Conservation (phyloP, 495 filamentous ascomycete genomes). For the Glarea lozoyensis region DNA sequence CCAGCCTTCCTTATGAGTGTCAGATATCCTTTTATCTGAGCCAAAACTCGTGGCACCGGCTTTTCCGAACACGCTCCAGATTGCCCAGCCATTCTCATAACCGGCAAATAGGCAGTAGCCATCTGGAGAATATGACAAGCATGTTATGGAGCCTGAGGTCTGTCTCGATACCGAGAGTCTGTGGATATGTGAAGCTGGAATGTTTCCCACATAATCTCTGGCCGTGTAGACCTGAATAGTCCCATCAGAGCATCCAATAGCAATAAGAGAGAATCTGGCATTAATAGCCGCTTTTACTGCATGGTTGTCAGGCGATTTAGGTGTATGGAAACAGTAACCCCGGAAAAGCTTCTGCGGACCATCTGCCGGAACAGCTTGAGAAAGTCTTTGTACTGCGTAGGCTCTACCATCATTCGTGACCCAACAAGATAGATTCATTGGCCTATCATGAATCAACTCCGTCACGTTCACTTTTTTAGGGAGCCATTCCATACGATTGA, state of each 20-base stretch:
- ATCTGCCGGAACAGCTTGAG: conserved; percentile 23
- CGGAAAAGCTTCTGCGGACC: conserved; percentile 62
- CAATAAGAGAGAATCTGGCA: conserved; percentile 86
- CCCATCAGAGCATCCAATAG: conserved; percentile 76
- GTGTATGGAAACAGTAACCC: conserved; percentile 83
- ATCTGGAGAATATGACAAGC: conserved; percentile 84
- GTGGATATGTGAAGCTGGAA: conserved; percentile 79
- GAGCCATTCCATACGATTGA: conserved; percentile 80
- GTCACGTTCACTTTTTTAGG: conserved; percentile 64
- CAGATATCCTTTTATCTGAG: conserved; percentile 53
- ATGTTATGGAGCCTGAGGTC: conserved; percentile 60
- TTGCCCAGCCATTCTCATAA: conserved; percentile 88
- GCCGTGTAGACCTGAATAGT: conserved; percentile 79
- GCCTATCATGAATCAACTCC: conserved; percentile 92
- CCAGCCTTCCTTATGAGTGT: conserved; percentile 58
- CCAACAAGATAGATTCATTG: conserved; percentile 96
- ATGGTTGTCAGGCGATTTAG: conserved; percentile 44
- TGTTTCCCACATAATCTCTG: conserved; percentile 86
- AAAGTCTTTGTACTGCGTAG: conserved; percentile 80
- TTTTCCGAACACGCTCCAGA: conserved; percentile 96
- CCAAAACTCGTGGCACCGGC: conserved; percentile 72
- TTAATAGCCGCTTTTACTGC: conserved; percentile 78
- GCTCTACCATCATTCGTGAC: conserved; percentile 82
- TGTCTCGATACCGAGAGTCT: conserved; percentile 50
- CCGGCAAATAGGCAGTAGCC: conserved; percentile 95